These are phyloP conservation scores for Selaginella tamariscina DNA, from an alignment of 75 land plant species.

Conservation along the genomic window DNA sequence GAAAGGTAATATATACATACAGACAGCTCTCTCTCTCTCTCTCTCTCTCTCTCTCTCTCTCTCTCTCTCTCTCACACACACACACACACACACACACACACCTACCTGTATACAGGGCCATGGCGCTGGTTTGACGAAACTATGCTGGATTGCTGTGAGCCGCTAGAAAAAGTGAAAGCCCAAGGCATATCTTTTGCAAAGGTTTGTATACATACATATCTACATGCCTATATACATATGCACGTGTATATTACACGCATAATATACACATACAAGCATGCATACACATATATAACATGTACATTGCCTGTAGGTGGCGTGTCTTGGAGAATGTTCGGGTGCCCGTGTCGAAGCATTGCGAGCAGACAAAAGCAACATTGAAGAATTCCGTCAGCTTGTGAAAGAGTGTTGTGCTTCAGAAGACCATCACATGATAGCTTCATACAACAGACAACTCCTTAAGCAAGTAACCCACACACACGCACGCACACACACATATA, in stretches of 20 bases:
- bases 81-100: background rate
- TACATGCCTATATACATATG: too few species aligned
- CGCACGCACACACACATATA: too few species aligned
- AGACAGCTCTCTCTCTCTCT: background rate
- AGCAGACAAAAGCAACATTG: background rate
- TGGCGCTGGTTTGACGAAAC: constrained; percentile 98
- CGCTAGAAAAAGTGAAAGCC: constrained; percentile 57
- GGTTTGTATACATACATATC: too few species aligned
- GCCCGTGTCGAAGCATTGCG: constrained; percentile 66
- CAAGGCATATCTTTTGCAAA: constrained; percentile 72
- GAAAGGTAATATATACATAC: too few species aligned
- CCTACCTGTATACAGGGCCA: constrained; percentile 40
- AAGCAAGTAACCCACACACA: constrained; percentile 4
- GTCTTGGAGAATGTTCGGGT: constrained; percentile 66
- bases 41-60: background rate
- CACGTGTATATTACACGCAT: too few species aligned
- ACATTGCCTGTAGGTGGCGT: too few species aligned
- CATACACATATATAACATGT: too few species aligned
- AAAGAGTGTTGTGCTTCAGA: background rate
- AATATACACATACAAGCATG: too few species aligned
- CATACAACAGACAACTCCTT: background rate
- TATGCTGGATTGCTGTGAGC: constrained; percentile 86
- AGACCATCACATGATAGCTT: background rate
- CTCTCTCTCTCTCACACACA: background rate
- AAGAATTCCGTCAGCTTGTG: background rate